Base-by-base conservation (phyloP, 257 asterid genomes). In the Linaria vulgaris region DNA sequence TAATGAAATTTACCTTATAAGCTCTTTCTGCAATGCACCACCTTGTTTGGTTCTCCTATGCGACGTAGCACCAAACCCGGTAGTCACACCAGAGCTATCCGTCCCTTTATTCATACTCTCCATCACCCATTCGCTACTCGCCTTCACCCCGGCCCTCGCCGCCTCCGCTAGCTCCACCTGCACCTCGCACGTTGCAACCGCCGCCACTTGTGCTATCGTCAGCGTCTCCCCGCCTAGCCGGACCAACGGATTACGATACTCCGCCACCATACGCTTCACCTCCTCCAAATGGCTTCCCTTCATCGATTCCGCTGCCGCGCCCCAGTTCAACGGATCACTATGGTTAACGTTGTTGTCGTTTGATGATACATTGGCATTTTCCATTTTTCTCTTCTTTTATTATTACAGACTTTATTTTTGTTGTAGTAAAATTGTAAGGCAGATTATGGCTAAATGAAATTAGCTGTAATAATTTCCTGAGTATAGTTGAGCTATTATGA, bases 21-120 rank as follows among this genome's bases (percentile, higher is more conserved):
- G 74, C 64, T 69, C 74, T 44, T 62, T 69, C 12, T 69, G 74
- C 31, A 62, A 51, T 0, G 74, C 74, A 45, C 59, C 74, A 27
- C 74, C 74, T 69, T 69, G 58, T 47, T 44, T 69, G 25, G 74
- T 69, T 44, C 74, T 69, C 59, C 74, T 61, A 43, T 69, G 74
- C 13, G 74, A 69, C 2, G 69, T 69, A 20, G 69, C 74, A 24
- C 74, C 74, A 43, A 69, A 69, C 1, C 74, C 74, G 14, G 74
- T 69, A 6, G 74, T 69, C 27, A 69, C 69, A 8, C 74, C 74
- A 44, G 57, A 67, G 41, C 72, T 67, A 24, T 67, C 66, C 3
- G 51, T 67, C 66, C 72, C 72, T 47, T 53, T 61, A 9, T 45
- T 56, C 43, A 70, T 47, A 12, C 74, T 62, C 17, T 62, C 64